Evolutionary conservation across 1,284 basidiomycete species (phyloP).

Genomic region (Xanthoconium separans): DNA sequence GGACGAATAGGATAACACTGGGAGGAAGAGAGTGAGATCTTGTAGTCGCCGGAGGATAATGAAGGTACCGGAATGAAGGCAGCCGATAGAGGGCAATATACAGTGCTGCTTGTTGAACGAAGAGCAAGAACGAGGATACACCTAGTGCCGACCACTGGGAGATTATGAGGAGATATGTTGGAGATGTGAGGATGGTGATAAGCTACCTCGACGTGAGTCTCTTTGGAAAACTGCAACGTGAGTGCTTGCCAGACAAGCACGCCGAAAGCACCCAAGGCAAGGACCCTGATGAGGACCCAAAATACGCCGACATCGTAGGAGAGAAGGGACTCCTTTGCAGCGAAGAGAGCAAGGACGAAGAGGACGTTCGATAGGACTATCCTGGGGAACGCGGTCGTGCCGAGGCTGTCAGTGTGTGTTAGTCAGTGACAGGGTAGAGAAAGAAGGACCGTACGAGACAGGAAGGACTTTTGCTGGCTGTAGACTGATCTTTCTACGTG

Average conservation of each 20-base stretch:
- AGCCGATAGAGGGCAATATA: conserved; percentile 66
- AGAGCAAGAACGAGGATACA: conserved; percentile 62
- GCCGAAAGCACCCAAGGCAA: conserved; percentile 63
- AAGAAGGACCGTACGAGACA: conserved; percentile 47
- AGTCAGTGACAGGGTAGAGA: conserved; percentile 16
- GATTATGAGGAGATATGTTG: conserved; percentile 8
- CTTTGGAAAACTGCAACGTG: conserved; percentile 51
- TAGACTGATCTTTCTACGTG: conserved; percentile 64
- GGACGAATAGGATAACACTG: conserved; percentile 65
- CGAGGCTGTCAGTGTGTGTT: conserved; percentile 40
- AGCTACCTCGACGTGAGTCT: conserved; percentile 58
- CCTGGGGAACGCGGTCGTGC: conserved; percentile 49
- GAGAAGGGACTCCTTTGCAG: conserved; percentile 63
- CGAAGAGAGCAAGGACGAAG: conserved; percentile 60
- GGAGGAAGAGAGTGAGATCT: neutral
- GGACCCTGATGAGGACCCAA: conserved; percentile 68
- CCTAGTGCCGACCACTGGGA: conserved; percentile 68
- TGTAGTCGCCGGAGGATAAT: neutral
- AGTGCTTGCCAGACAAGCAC: conserved; percentile 56
- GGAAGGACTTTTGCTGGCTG: conserved; percentile 51
- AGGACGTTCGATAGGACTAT: conserved; percentile 59
- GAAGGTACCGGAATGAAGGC: conserved; percentile 57
- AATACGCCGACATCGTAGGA: conserved; percentile 65
- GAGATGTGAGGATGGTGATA: neutral
- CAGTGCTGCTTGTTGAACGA: conserved; percentile 61